Conservation (phyloP, 208 protist species). For the Leishmania tropica region DNA sequence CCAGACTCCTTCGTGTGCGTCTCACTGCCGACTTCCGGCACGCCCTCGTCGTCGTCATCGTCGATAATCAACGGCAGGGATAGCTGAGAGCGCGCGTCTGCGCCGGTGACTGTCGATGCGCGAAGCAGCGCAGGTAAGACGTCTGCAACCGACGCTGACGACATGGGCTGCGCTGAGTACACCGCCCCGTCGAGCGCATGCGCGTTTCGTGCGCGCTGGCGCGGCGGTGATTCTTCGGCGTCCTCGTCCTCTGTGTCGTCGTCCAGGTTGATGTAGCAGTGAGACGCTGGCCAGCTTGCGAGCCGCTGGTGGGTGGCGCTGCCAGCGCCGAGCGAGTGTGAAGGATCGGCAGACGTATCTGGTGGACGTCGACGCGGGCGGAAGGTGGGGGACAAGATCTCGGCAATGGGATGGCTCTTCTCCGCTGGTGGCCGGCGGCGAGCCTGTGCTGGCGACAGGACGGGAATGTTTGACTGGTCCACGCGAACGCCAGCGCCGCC, state of each 20-base stretch:
- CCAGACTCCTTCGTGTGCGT: neutral
- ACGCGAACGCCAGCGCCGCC: neutral
- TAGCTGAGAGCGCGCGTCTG: neutral
- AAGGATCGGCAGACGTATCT: neutral
- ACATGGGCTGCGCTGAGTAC: neutral
- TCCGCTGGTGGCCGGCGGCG: conserved; percentile 5
- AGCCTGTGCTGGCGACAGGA: neutral
- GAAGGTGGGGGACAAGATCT: conserved; percentile 69
- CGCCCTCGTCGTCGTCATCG: conserved; percentile 13
- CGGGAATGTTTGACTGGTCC: neutral
- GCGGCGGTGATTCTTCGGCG: conserved; percentile 6
- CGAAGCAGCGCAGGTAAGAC: neutral
- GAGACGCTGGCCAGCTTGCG: neutral
- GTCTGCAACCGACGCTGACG: neutral
- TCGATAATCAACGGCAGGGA: conserved; percentile 11
- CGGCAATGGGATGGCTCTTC: conserved; percentile 41
- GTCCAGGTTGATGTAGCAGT: conserved; percentile 21
- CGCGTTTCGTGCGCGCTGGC: neutral
- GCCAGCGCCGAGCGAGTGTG: neutral
- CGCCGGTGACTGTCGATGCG: conserved; percentile 1
- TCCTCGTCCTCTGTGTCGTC: conserved; percentile 19
- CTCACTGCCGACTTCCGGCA: neutral
- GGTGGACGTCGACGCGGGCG: conserved; percentile 42
- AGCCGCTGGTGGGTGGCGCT: neutral
- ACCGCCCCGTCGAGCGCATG: neutral